phyloP scores from a whole-genome alignment of 768 basidiomycete species.

The Agaricus subrufescens region DNA sequence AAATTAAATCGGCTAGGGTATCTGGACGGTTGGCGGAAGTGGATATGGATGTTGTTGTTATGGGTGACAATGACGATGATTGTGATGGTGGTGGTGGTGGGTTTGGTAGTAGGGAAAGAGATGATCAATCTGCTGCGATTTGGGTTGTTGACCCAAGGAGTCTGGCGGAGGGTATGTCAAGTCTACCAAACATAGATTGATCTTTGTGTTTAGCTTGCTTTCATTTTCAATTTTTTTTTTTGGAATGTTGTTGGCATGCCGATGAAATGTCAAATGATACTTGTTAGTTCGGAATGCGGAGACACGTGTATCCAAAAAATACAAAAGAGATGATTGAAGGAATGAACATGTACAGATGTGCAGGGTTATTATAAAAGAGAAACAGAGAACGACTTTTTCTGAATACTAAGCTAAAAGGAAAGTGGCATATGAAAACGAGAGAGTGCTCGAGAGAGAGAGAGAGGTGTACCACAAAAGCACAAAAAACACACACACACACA shows the following conservation, averaged over 20 bases:
- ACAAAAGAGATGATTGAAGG: background rate
- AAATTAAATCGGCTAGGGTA: slow-evolving; percentile 44
- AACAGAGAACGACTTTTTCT: no score
- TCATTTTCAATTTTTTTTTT: background rate
- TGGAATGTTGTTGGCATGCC: background rate
- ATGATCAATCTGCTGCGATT: slow-evolving; percentile 16
- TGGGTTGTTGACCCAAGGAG: slow-evolving; percentile 40
- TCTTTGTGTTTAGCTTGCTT: no score
- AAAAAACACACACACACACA: background rate
- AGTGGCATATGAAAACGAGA: no score
- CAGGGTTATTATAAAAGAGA: no score
- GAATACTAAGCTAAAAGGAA: no score
- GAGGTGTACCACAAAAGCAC: background rate
- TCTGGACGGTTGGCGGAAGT: slow-evolving; percentile 26
- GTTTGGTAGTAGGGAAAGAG: slow-evolving; percentile 8
- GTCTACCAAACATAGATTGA: slow-evolving; percentile 1
- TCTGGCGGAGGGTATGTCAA: slow-evolving; percentile 56
- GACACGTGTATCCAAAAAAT: background rate
- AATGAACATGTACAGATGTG: background rate
- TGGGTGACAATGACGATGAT: background rate
- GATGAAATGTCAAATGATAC: background rate
- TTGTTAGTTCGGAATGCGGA: background rate
- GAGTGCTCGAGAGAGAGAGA: background rate
- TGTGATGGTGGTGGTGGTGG: background rate
- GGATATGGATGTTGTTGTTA: slow-evolving; percentile 7